These are phyloP conservation scores for Begonia fuchsioides DNA, from an alignment of 306 rosid genomes.

Conservation along the genomic window DNA sequence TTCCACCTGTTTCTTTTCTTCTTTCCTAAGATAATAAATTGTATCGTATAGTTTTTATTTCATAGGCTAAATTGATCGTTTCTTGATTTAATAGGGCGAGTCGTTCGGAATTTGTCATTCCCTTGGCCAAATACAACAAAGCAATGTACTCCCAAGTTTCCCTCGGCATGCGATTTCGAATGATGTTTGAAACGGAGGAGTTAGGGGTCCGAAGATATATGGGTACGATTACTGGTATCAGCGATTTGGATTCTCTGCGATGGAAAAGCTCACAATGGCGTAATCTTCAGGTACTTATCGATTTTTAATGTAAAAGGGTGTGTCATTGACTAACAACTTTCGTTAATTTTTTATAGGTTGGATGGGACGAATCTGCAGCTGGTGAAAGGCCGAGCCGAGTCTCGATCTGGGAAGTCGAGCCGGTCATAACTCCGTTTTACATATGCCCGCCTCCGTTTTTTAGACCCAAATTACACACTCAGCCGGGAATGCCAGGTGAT, in stretches of 20 bases:
- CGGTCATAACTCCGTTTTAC: constrained; percentile 97
- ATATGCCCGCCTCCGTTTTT: constrained; percentile 97
- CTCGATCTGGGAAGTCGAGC: constrained; percentile 90
- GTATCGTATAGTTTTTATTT: constrained; percentile 12
- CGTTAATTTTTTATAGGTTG: constrained; percentile 41
- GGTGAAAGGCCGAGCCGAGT: constrained; percentile 93
- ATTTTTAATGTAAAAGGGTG: constrained; percentile 1
- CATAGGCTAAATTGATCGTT: constrained; percentile 14
- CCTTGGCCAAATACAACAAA: constrained; percentile 83
- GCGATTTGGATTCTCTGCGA: constrained; percentile 71
- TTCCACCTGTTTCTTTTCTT: constrained; percentile 8
- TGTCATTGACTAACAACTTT: not conserved
- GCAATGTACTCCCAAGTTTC: constrained; percentile 89
- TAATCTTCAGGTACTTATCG: constrained; percentile 68
- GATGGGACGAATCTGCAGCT: constrained; percentile 99
- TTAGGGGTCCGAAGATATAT: constrained; percentile 90
- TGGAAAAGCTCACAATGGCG: constrained; percentile 99
- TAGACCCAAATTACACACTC: constrained; percentile 85
- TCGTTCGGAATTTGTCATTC: constrained; percentile 90
- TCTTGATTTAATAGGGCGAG: constrained; percentile 64
- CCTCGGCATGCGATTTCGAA: constrained; percentile 94
- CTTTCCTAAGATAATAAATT: constrained; percentile 2
- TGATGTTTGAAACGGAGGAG: constrained; percentile 99
- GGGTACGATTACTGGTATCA: constrained; percentile 88
- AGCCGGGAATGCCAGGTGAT: constrained; percentile 95